phyloP scores from a whole-genome alignment of 306 rosid genomes.

The Mucuna pruriens region DNA sequence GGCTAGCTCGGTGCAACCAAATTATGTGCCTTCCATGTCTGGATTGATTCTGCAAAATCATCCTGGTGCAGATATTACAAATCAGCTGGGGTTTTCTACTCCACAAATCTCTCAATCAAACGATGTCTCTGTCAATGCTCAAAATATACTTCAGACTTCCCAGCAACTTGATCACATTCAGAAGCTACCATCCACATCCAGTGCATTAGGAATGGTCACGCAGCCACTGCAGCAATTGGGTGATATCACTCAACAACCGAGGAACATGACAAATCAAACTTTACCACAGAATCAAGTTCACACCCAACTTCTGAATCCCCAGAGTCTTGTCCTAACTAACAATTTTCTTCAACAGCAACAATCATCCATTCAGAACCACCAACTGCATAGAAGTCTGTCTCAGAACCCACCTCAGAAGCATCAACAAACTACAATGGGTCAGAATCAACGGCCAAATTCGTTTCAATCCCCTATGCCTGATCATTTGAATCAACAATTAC shows the following conservation, averaged over 20 bases:
- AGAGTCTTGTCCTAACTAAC: slow-evolving; percentile 46
- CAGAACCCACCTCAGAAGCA: slow-evolving; percentile 55
- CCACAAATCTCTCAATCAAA: slow-evolving; percentile 61
- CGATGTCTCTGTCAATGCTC: slow-evolving; percentile 54
- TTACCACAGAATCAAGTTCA: slow-evolving; percentile 58
- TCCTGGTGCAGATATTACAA: slow-evolving; percentile 58
- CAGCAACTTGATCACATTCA: slow-evolving; percentile 68
- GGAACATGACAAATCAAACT: slow-evolving; percentile 53
- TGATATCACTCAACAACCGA: slow-evolving; percentile 30
- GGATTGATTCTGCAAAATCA: slow-evolving; percentile 62
- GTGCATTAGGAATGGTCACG: slow-evolving; percentile 50
- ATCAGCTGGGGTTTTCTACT: slow-evolving; percentile 60
- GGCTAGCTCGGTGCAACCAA: slow-evolving; percentile 64
- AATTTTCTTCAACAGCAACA: slow-evolving; percentile 67
- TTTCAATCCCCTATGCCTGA: slow-evolving; percentile 56
- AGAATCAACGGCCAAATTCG: slow-evolving; percentile 55
- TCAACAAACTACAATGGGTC: slow-evolving; percentile 53
- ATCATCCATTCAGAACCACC: slow-evolving; percentile 55
- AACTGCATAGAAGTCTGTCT: slow-evolving; percentile 53
- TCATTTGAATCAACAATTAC: slow-evolving; percentile 58
- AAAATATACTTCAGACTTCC: slow-evolving; percentile 57
- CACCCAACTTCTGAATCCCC: slow-evolving; percentile 66
- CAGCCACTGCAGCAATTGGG: slow-evolving; percentile 60
- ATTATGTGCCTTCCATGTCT: slow-evolving; percentile 58
- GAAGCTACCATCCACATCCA: slow-evolving; percentile 49